Percentiles rank a stretch among this genome's conserved stretches.
phyloP scores from a whole-genome alignment of 306 rosid genomes.

The Biancaea sappan region DNA sequence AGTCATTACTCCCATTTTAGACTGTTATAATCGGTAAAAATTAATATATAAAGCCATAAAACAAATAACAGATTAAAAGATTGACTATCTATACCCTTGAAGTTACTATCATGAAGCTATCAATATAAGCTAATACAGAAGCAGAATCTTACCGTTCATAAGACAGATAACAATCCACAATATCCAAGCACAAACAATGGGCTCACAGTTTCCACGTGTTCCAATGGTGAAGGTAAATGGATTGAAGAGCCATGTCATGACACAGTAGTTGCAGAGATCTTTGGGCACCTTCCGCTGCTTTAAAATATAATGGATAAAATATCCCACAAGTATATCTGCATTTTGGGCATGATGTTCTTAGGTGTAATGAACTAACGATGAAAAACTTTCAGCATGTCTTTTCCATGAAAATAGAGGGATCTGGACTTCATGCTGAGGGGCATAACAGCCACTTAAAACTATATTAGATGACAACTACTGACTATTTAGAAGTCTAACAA shows the following conservation, averaged over 20 bases:
- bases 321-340: conserved; percentile 92
- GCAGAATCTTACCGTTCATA: conserved; percentile 76
- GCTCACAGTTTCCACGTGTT: conserved; percentile 94
- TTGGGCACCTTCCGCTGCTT: conserved; percentile 85
- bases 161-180: conserved; percentile 84
- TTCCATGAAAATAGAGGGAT: not conserved
- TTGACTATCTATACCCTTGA: not conserved
- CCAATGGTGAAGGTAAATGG: conserved; percentile 95
- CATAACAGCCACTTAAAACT: conserved; percentile 11
- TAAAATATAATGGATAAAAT: conserved; percentile 67
- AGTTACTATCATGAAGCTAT: not conserved
- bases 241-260: conserved; percentile 81
- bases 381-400: conserved; percentile 6
- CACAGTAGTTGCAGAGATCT: conserved; percentile 56
- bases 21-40: too few relatives aligned
- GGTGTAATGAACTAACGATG: not conserved
- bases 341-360: conserved; percentile 11
- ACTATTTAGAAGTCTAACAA: not conserved
- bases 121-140: conserved; percentile 23
- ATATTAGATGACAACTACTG: conserved; percentile 1
- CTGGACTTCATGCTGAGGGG: not conserved
- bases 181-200: conserved; percentile 85
- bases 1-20: too few relatives aligned
- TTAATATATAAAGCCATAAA: conserved; percentile 5
- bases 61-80: conserved; percentile 8